A percentile compares a stretch with the other conserved stretches of the same genome.
These are phyloP conservation scores for Calocera cornea DNA, from an alignment of 768 basidiomycete genomes.

Conservation along the genomic window DNA sequence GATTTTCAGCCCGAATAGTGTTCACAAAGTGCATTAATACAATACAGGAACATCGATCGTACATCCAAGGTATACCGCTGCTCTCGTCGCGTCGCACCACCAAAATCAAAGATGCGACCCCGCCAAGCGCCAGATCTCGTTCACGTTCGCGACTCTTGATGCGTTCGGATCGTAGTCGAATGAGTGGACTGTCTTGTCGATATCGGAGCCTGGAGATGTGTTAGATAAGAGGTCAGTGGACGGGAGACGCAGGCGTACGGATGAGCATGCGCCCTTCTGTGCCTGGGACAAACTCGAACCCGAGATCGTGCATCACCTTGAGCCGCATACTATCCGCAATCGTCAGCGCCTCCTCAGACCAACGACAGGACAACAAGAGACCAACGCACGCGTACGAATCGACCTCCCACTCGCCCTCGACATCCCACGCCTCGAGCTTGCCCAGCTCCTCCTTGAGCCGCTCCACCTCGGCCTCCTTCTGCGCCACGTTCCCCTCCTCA, in stretches of 20 bases:
- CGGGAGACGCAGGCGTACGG: background rate
- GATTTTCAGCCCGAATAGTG: background rate
- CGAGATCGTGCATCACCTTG: conserved; percentile 11
- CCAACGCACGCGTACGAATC: conserved; percentile 12
- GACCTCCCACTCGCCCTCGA: conserved; percentile 8
- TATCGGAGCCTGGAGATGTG: conserved; percentile 7
- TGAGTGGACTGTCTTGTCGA: conserved; percentile 7
- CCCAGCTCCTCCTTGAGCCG: conserved; percentile 12
- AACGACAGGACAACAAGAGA: background rate
- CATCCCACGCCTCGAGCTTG: conserved; percentile 12
- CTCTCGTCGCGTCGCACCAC: background rate
- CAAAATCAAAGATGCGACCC: background rate
- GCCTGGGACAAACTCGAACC: conserved; percentile 12
- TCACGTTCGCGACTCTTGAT: conserved; percentile 9
- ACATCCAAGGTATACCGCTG: background rate
- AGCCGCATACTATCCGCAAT: conserved; percentile 9
- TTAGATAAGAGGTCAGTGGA: background rate
- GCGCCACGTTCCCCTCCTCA: conserved; percentile 7
- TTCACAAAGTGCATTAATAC: background rate
- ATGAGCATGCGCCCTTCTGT: background rate
- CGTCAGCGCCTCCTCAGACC: background rate
- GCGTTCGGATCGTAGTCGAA: conserved; percentile 6
- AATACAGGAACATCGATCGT: background rate
- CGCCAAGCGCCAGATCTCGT: conserved; percentile 12
- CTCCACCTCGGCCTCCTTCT: conserved; percentile 9